These are phyloP conservation scores for Wickerhamomyces pijperi DNA, from an alignment of 805 yeast species.

Conservation along the genomic window DNA sequence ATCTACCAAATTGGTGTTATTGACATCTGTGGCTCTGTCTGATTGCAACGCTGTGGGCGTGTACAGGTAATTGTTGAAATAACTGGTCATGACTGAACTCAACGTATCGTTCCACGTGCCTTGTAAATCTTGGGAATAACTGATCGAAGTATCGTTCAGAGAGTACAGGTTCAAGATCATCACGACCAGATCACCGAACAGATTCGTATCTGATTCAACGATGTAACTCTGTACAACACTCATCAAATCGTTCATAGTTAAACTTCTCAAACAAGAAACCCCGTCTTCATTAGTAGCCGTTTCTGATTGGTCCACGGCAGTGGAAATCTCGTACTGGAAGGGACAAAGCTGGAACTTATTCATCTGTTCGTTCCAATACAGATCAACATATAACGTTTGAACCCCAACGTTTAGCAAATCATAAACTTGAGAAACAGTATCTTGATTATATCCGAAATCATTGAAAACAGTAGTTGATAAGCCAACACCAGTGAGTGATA, in stretches of 20 bases:
- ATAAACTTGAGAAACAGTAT: conserved; percentile 19
- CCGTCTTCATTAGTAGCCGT: neutral
- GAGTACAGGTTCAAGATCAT: conserved; percentile 28
- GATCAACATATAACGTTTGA: conserved; percentile 36
- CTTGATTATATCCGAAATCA: conserved; percentile 20
- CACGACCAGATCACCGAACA: conserved; percentile 32
- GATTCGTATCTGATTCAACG: conserved; percentile 29
- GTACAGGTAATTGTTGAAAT: conserved; percentile 17
- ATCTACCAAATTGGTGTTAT: conserved; percentile 10
- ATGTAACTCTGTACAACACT: conserved; percentile 24
- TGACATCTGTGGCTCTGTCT: conserved; percentile 13
- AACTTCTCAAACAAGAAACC: conserved; percentile 15
- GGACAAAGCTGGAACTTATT: conserved; percentile 50
- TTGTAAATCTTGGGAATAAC: neutral
- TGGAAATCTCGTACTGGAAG: conserved; percentile 23
- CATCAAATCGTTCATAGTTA: conserved; percentile 19
- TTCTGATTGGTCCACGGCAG: too few species aligned
- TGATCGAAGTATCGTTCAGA: conserved; percentile 3
- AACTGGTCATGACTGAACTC: conserved; percentile 9
- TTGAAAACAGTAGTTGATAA: conserved; percentile 23
- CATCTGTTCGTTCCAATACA: conserved; percentile 41
- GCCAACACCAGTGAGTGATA: conserved; percentile 29
- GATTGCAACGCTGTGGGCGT: conserved; percentile 16
- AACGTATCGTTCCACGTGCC: conserved; percentile 14
- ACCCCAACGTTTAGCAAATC: conserved; percentile 32